Evolutionary conservation across 129 eudicot genomes (phyloP), one percentile per base, ranked within the genome.

Genomic region (Mikania micrantha): DNA sequence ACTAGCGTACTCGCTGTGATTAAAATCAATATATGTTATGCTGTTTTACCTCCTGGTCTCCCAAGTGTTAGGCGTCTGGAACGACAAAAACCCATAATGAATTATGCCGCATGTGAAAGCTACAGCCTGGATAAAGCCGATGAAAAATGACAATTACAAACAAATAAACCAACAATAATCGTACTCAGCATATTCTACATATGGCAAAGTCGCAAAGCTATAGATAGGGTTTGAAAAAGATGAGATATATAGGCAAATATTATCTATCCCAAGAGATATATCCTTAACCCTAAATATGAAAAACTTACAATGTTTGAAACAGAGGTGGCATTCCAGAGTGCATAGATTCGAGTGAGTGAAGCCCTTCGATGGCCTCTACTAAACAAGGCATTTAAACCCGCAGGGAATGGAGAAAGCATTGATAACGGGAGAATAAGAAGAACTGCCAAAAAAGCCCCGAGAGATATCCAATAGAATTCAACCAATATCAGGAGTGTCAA

Each of bases 341-440:
- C 91, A 70, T 92, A 92, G 42, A 86, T 86, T 31, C 98, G 96
- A 53, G 95, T 84, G 78, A 92, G 98, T 50, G 96, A 82, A 60
- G 96, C 87, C 81, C 87, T 84, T 74, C 82, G 80, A 57, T 88
- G 88, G 39, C 98, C 96, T 82, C 71, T 85, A 72, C 95, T 88
- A 77, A 92, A 84, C 12, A 92, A 77, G 11, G 98, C 96, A 75
- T 88, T 92, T 80, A 92, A 80, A 71, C 98, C 98, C 15, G 98
- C 98, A 2, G 91, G 98, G 45, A 88, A 88, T 7, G 96, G 96
- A 41, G 90, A 88, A 60, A 92, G 89, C 83, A 88, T 50, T 1
- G 98, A 92, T 16, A 92, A 60, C 65, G 98, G 98, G 68, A 92
- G 96, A 77, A 92, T 71, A 21, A 92, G 96, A 70, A 92, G 72